Percentiles rank a stretch among this genome's conserved stretches.
Conservation (phyloP, 225 moss, liverwort and hornwort genomes). For the Neckera pumila region DNA sequence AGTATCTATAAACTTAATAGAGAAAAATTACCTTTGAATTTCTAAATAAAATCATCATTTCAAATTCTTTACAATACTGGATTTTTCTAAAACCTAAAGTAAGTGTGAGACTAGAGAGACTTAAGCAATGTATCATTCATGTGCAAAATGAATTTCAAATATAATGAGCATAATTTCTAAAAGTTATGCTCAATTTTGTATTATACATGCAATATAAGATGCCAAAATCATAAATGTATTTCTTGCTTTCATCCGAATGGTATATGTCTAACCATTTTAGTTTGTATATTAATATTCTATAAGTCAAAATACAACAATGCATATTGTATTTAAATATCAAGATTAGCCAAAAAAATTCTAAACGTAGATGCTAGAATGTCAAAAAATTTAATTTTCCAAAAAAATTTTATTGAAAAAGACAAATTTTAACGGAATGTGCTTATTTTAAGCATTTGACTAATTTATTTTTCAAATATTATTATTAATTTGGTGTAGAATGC, state of each 20-base stretch:
- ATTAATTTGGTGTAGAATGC: not conserved
- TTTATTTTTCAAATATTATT: not conserved
- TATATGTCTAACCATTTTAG: not conserved
- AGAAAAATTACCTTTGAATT: too few species aligned
- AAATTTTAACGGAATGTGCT: fast-evolving
- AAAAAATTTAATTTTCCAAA: not conserved
- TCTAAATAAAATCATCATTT: not conserved
- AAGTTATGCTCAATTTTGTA: not conserved
- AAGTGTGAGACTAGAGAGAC: too few species aligned
- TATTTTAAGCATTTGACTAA: not conserved
- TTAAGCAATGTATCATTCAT: too few species aligned
- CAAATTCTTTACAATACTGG: not conserved
- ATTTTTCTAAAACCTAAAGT: not conserved
- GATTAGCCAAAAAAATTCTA: too few species aligned
- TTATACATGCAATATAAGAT: not conserved
- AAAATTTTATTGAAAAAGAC: not conserved
- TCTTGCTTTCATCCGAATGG: fast-evolving
- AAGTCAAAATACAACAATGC: fast-evolving
- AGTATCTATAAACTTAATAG: fast-evolving
- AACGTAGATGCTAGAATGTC: too few species aligned
- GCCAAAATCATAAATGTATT: not conserved
- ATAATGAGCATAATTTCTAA: not conserved
- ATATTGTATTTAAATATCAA: fast-evolving
- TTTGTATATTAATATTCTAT: not conserved
- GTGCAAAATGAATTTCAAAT: not conserved